These are phyloP conservation scores for Penicillium cataractarum DNA, from an alignment of 495 filamentous ascomycete species.

Conservation along the genomic window DNA sequence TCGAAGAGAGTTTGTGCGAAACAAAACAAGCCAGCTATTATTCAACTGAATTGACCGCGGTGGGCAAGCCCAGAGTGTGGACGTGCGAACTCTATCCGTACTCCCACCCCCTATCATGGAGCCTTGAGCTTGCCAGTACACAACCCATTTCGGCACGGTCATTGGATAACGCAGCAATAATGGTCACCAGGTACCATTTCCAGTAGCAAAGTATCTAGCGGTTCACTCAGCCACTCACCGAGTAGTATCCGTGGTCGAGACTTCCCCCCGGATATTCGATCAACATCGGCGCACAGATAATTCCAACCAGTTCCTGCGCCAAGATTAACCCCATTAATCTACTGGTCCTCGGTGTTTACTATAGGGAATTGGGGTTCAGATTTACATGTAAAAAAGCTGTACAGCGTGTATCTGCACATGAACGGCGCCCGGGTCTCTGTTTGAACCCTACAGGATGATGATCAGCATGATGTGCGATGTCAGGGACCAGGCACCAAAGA, in stretches of 20 bases:
- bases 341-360: neutral
- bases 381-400: neutral
- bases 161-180: neutral
- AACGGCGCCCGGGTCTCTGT: neutral
- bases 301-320: neutral
- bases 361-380: neutral
- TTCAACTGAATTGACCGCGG: neutral
- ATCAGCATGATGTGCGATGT: constrained; percentile 3
- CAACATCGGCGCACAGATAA: constrained; percentile 11
- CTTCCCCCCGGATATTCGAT: constrained; percentile 10
- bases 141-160: neutral
- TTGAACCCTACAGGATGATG: constrained; percentile 2
- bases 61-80: neutral
- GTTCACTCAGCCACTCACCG: constrained; percentile 16
- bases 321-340: neutral
- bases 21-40: neutral
- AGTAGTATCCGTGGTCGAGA: constrained; percentile 16
- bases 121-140: neutral
- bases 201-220: constrained; percentile 6
- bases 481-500: constrained; percentile 18
- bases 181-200: neutral
- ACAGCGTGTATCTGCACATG: neutral
- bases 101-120: constrained; percentile 28
- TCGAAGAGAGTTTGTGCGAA: neutral
- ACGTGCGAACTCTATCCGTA: neutral